A percentile compares a stretch with the other conserved stretches of the same genome.
These are phyloP conservation scores for Thymus mandschuricus DNA, from an alignment of 257 asterid species.

Conservation along the genomic window DNA sequence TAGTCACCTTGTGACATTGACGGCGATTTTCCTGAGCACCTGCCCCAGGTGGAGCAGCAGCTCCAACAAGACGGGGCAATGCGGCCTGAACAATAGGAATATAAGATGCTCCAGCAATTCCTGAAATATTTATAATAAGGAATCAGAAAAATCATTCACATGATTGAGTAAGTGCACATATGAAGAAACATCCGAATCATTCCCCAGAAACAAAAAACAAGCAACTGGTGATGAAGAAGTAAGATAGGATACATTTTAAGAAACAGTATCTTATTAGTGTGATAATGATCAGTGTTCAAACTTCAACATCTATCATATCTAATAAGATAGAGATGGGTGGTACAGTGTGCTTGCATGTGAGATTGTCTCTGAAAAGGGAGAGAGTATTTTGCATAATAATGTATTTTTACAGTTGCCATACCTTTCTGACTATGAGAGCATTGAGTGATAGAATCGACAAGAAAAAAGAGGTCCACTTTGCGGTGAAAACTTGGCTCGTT, in stretches of 20 bases:
- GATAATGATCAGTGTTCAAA: not conserved
- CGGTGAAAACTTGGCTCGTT: constrained; percentile 77
- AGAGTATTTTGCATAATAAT: not conserved
- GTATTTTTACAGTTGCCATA: constrained; percentile 25
- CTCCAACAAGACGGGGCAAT: constrained; percentile 81
- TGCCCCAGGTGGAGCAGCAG: constrained; percentile 90
- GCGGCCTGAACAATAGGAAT: constrained; percentile 90
- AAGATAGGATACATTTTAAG: not conserved
- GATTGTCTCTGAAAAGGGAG: not conserved
- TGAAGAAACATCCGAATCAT: constrained; percentile 7
- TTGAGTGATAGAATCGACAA: constrained; percentile 96
- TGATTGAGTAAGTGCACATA: constrained; percentile 7
- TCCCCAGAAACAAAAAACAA: constrained; percentile 1
- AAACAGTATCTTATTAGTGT: constrained; percentile 5
- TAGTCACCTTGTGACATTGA: constrained; percentile 87
- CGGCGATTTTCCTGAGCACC: constrained; percentile 95
- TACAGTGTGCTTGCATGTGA: not conserved
- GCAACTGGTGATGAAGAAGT: constrained; percentile 16
- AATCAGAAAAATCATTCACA: constrained; percentile 26
- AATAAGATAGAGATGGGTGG: not conserved
- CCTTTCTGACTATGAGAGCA: constrained; percentile 97
- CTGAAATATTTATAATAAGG: constrained; percentile 47
- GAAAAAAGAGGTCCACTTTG: constrained; percentile 87
- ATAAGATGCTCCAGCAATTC: constrained; percentile 92
- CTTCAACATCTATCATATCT: not conserved